Evolutionary conservation across 2,329 filamentous ascomycete genomes (phyloP), one percentile per base, ranked within the genome.

Genomic region (Sphaerulina vaccinii): DNA sequence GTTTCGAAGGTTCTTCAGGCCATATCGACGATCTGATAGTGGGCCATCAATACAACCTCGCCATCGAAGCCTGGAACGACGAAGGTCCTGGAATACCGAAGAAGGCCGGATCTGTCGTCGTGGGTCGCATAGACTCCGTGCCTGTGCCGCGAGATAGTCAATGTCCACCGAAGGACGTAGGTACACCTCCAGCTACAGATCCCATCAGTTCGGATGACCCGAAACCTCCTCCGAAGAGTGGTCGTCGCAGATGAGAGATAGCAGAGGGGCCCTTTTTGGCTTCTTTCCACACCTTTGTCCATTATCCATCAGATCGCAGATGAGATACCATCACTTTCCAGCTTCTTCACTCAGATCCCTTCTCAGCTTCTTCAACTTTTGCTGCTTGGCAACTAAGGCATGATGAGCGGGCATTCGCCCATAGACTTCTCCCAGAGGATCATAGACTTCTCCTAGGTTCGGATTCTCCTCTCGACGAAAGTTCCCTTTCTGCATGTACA

Each of bases 21-120:
- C 29, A 22, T 18, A 35, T 49, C 18, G 29, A 33, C 1, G 37
- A 27, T n/a, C 36, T 49, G 10, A 22, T 32, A 0, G 23, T 36
- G 6, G 46, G 46, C 13, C 46, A 42, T 19, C 38, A 27, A 18
- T 41, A 49, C 15, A 32, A 29, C 4, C 22, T 49, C 10, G 36
- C 46, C 0, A 24, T 42, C n/a, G 46, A 49, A n/a, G 24, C 46
- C 11, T 49, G 46, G 46, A 49, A 49, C n/a, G 27, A 27, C 15
- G 46, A 15, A 11, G 46, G 46, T 11, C 11, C 36, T 3, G 46
- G 46, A 10, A 5, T 22, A 6, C 37, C 37, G 7, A 39, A 18
- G 18, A 21, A 21, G 9, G 3, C 22, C 22, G 37, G 15, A 2
- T 39, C 37, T 3, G 19, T 3, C 2, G 10, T 39, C 10, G 37